A percentile compares a stretch with the other conserved stretches of the same genome.
These are phyloP conservation scores for Multifurca ochricompacta DNA, from an alignment of 768 basidiomycete genomes.

Conservation along the genomic window DNA sequence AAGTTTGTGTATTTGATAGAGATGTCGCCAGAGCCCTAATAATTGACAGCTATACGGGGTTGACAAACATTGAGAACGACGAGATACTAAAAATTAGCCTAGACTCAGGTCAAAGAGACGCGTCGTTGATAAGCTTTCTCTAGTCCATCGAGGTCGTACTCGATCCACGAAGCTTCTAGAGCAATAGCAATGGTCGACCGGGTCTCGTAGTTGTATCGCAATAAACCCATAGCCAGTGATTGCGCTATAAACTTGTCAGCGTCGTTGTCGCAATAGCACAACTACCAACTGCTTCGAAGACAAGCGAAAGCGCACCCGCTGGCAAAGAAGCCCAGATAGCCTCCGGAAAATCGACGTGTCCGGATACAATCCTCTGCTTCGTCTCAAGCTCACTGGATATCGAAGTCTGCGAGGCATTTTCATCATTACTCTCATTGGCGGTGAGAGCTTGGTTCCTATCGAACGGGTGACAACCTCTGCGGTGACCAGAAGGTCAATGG, in stretches of 20 bases:
- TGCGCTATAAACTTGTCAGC: slow-evolving; percentile 38
- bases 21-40: slow-evolving; percentile 10
- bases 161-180: slow-evolving; percentile 60
- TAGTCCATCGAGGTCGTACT: slow-evolving; percentile 50
- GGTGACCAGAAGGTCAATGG: not conserved
- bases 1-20: slow-evolving; percentile 5
- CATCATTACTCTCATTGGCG: not conserved
- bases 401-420: slow-evolving; percentile 34
- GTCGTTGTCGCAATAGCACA: not conserved
- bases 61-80: not conserved
- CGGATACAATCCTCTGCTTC: slow-evolving; percentile 60
- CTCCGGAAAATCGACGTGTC: slow-evolving; percentile 36
- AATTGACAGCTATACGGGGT: slow-evolving; percentile 3
- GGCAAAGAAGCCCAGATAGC: slow-evolving; percentile 47
- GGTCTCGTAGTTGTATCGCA: slow-evolving; percentile 46
- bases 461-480: slow-evolving; percentile 15
- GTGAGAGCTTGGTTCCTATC: slow-evolving; percentile 2
- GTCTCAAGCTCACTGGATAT: slow-evolving; percentile 48
- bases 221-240: slow-evolving; percentile 49
- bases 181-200: slow-evolving; percentile 61
- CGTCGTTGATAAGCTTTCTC: slow-evolving; percentile 53
- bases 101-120: slow-evolving; percentile 27
- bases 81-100: not conserved
- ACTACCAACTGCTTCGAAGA: not conserved
- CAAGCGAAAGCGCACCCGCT: slow-evolving; percentile 42